Evolutionary conservation across 2,329 filamentous ascomycete species (phyloP).

Genomic region (Sphaerulina musiva): DNA sequence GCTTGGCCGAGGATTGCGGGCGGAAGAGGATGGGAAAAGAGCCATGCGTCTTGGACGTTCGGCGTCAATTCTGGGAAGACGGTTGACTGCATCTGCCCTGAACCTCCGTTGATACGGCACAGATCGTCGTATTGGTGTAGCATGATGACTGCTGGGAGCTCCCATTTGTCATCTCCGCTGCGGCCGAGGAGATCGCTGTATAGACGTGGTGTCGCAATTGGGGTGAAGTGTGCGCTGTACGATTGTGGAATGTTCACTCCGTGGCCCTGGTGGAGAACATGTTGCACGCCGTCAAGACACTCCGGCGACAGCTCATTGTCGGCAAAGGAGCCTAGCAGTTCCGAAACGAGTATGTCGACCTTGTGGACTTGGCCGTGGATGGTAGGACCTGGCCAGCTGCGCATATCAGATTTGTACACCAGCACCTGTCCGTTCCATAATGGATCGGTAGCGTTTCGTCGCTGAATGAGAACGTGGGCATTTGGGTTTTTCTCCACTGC

Average conservation of each 20-base stretch:
- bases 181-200: conserved; percentile 71
- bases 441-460: conserved; percentile 65
- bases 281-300: conserved; percentile 91
- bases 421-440: conserved; percentile 74
- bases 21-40: conserved; percentile 70
- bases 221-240: conserved; percentile 91
- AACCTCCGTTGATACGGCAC: conserved; percentile 37
- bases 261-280: conserved; percentile 69
- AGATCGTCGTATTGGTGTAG: conserved; percentile 85
- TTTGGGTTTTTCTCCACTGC: conserved; percentile 98
- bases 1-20: conserved; percentile 50
- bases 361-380: conserved; percentile 51
- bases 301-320: conserved; percentile 97
- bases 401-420: conserved; percentile 94
- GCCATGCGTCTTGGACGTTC: conserved; percentile 69
- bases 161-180: conserved; percentile 59
- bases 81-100: conserved; percentile 3
- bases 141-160: conserved; percentile 92
- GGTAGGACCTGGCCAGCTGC: conserved; percentile 81
- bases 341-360: conserved; percentile 89
- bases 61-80: conserved; percentile 25
- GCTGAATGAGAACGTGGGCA: conserved; percentile 84
- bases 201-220: conserved; percentile 79
- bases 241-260: conserved; percentile 91
- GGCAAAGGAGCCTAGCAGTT: conserved; percentile 88